These are phyloP conservation scores for Diaporthe vaccinii DNA, from an alignment of 2,329 filamentous ascomycete species.

Conservation along the genomic window DNA sequence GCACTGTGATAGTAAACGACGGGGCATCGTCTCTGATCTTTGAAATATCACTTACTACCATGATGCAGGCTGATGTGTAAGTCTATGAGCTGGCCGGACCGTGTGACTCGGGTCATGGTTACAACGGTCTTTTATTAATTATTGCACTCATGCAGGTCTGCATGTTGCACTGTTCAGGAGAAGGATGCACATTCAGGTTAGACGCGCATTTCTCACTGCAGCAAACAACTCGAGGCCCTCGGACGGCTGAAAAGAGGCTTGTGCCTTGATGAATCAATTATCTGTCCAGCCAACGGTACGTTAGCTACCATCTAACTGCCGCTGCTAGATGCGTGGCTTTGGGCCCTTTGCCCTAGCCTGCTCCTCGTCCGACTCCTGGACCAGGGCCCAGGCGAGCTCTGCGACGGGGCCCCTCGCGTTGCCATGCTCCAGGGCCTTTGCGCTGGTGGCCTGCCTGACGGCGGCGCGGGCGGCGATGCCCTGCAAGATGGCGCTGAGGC, in stretches of 20 bases:
- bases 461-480: conserved; percentile 94
- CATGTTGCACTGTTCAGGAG: background rate
- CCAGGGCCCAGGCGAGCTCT: conserved; percentile 82
- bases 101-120: background rate
- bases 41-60: background rate
- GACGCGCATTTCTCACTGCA: no score
- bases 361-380: conserved; percentile 59
- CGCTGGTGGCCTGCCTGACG: conserved; percentile 88
- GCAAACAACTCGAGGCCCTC: background rate
- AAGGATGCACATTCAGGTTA: background rate
- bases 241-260: no score
- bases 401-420: conserved; percentile 79
- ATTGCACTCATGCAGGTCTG: background rate
- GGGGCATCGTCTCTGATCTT: background rate
- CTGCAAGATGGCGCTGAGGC: conserved; percentile 77
- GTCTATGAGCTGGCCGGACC: background rate
- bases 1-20: background rate
- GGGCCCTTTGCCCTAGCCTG: conserved; percentile 39
- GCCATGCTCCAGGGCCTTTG: conserved; percentile 80
- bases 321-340: conserved; percentile 13
- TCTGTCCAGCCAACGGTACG: background rate
- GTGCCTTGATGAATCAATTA: background rate
- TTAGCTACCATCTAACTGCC: background rate
- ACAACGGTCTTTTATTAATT: background rate
- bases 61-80: background rate